Conservation (phyloP, 2,329 filamentous ascomycete species). For the Thermomyces lanuginosus region DNA sequence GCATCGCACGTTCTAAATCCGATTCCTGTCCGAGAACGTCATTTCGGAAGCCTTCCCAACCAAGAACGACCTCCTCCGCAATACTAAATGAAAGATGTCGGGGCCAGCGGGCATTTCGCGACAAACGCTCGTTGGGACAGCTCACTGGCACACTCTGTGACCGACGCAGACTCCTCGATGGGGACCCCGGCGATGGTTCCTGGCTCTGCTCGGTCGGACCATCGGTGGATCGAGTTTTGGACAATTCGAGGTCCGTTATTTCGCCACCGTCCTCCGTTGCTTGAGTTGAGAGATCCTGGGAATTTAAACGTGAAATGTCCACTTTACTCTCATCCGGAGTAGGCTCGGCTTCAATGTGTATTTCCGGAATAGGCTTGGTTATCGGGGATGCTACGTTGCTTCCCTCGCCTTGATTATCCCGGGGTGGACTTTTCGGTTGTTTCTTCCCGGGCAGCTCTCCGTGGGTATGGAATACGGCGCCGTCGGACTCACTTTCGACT, state of each 20-base stretch:
- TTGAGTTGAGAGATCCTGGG: too few relatives aligned
- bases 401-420: too few relatives aligned
- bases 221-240: conserved; percentile 15
- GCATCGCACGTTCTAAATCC: conserved; percentile 25
- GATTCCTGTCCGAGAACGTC: conserved; percentile 11
- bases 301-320: too few relatives aligned
- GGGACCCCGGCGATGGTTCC: conserved; percentile 13
- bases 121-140: conserved; percentile 8
- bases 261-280: conserved; percentile 7
- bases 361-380: conserved; percentile 13
- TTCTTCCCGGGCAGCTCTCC: conserved; percentile 8
- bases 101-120: conserved; percentile 18
- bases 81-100: conserved; percentile 32
- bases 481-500: conserved; percentile 16
- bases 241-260: conserved; percentile 14
- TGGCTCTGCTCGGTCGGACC: conserved; percentile 14
- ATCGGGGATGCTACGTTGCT: conserved; percentile 7
- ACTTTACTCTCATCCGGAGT: too few relatives aligned
- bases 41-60: conserved; percentile 18
- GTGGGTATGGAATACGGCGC: conserved; percentile 5
- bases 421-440: too few relatives aligned
- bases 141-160: conserved; percentile 22
- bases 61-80: conserved; percentile 30
- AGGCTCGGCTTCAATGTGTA: conserved; percentile 16
- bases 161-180: conserved; percentile 19